Conservation (phyloP, 768 basidiomycete genomes). For the Rubroboletus pulcherrimus region DNA sequence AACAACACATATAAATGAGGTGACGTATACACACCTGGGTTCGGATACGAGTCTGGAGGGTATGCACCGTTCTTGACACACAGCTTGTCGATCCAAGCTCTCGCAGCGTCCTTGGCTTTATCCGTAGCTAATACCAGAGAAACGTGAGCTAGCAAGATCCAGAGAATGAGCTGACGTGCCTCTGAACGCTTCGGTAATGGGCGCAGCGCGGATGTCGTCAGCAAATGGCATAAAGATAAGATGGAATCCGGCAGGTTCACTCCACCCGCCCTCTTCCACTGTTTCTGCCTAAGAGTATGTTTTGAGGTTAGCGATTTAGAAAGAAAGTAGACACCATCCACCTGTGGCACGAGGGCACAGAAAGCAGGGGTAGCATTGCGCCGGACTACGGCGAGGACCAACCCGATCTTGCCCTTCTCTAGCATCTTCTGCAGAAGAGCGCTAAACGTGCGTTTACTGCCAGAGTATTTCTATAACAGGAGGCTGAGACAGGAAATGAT, state of each 20-base stretch:
- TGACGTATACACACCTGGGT: constrained; percentile 64
- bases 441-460: constrained; percentile 88
- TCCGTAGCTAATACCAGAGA: constrained; percentile 53
- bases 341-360: constrained; percentile 86
- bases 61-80: constrained; percentile 76
- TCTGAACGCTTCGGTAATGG: constrained; percentile 59
- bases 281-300: constrained; percentile 56
- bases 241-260: constrained; percentile 88
- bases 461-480: constrained; percentile 62
- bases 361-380: constrained; percentile 74
- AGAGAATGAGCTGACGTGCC: constrained; percentile 39
- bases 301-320: neutral
- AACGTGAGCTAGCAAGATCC: neutral
- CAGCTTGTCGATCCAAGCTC: constrained; percentile 74
- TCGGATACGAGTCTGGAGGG: constrained; percentile 84
- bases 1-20: neutral
- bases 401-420: constrained; percentile 75
- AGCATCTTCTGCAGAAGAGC: constrained; percentile 82
- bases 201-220: constrained; percentile 85
- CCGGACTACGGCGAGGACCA: constrained; percentile 69
- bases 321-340: constrained; percentile 23
- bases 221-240: constrained; percentile 91
- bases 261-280: constrained; percentile 65
- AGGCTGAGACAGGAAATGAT: neutral
- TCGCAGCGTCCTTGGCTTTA: constrained; percentile 61